A percentile compares a stretch with the other conserved stretches of the same genome.
Conservation (phyloP, 345 rosid species). For the Brassica cretica region DNA sequence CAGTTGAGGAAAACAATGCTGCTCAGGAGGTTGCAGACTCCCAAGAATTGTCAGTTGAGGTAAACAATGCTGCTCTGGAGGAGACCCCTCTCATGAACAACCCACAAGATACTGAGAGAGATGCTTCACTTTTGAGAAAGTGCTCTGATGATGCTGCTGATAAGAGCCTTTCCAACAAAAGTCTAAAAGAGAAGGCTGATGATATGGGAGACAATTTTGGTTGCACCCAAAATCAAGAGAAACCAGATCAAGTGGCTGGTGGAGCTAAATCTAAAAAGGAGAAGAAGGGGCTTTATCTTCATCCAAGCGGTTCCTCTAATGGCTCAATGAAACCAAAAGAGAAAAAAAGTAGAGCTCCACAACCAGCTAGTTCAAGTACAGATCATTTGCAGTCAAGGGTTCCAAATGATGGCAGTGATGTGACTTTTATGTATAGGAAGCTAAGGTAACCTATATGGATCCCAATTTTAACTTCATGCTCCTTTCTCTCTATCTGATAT, state of each 20-base stretch:
- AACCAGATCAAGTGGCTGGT: slow-evolving; percentile 32
- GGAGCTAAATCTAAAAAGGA: slow-evolving; percentile 33
- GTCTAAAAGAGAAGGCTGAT: slow-evolving; percentile 33
- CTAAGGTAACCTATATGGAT: no score
- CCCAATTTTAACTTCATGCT: no score
- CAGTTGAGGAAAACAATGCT: slow-evolving; percentile 33
- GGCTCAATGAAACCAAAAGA: slow-evolving; percentile 40
- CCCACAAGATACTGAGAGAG: slow-evolving; percentile 6
- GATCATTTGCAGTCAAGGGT: slow-evolving; percentile 23
- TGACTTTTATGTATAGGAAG: no score
- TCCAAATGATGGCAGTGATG: neutral
- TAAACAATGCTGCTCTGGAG: slow-evolving; percentile 30
- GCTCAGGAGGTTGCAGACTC: slow-evolving; percentile 29
- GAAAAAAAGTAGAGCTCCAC: slow-evolving; percentile 39
- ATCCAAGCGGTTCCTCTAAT: slow-evolving; percentile 34
- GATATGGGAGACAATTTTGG: slow-evolving; percentile 45
- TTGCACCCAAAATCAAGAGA: slow-evolving; percentile 39
- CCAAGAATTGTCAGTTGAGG: slow-evolving; percentile 31
- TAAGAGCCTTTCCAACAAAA: neutral
- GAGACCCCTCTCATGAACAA: slow-evolving; percentile 22
- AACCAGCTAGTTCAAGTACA: slow-evolving; percentile 38
- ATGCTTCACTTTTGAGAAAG: slow-evolving; percentile 10
- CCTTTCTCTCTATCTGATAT: no score
- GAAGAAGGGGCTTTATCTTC: slow-evolving; percentile 18
- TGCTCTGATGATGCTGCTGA: neutral